Evolutionary conservation across 2,329 filamentous ascomycete species (phyloP), one percentile per base, ranked within the genome.

Genomic region (Cercospora canescens): DNA sequence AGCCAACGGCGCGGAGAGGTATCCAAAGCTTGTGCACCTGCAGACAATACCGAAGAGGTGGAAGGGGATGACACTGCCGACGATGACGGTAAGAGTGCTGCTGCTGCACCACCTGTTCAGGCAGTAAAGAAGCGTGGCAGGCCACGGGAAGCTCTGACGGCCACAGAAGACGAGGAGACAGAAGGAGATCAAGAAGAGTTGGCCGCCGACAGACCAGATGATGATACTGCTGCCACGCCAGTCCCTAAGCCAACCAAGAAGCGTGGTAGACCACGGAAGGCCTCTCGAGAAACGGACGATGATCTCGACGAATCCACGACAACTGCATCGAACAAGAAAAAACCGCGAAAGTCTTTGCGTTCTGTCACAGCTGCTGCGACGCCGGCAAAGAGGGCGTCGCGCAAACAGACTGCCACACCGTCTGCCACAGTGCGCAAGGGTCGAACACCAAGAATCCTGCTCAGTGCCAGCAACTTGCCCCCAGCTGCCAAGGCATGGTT

Each of bases 401-500:
- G 39, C 14, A 34, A 9, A 45, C 52, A 41, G 18, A 45, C 63
- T 9, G 18, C 64, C 12, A 63, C 64, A 11, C 24, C 58, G 12
- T 45, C 60, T 9, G 60, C 62, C 6, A 60, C 60, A 21, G 55
- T 55, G 16, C 21, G 28, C 18, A 26, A 26, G 66, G 54, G 6
- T 62, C 32, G 39, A 35, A 39, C 66, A 16, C 65, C 66, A 9
- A 75, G 70, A 41, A 59, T 73, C 21, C 62, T 75, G 11, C 65
- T 76, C 18, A 74, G 70, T 57, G 57, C 66, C 9, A 70, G 60
- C 60, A 57, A 48, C 9, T 63, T 66, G 16, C 48, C 61, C 6
- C 55, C 52, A 18, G 59, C 68, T n/a, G 69, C 71, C 21, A 71
- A 69, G 6, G 62, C 72, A 24, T 81, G 78, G 65, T 70, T 81